Evolutionary conservation across 495 filamentous ascomycete species (phyloP).

Genomic region (Tuber microsphaerosporum): DNA sequence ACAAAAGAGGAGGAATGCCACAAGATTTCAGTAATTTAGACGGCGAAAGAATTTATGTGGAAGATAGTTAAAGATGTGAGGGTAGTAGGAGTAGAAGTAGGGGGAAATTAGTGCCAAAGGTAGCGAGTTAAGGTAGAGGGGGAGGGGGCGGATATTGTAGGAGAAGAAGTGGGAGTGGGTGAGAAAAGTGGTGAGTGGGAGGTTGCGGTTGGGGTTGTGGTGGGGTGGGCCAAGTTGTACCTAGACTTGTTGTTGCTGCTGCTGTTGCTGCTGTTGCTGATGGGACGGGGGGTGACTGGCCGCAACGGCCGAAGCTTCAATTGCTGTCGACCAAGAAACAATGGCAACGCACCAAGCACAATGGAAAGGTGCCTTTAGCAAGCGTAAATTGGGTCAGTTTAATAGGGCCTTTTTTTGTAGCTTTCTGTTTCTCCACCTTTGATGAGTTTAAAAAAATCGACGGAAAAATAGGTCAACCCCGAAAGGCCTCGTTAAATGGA

Average conservation of each 20-base stretch:
- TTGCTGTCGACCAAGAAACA: not conserved
- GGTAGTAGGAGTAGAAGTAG: not conserved
- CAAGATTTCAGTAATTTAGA: conserved; percentile 7
- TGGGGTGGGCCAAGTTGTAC: not conserved
- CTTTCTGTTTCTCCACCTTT: not conserved
- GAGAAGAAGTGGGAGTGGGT: conserved; percentile 19
- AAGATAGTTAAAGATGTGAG: not conserved
- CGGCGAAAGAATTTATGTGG: not conserved
- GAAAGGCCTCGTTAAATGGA: conserved; percentile 16
- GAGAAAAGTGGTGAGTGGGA: conserved; percentile 8
- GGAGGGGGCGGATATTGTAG: conserved; percentile 20
- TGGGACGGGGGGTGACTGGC: not conserved
- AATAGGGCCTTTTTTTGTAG: not conserved
- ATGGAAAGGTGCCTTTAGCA: not conserved
- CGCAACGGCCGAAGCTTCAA: not conserved
- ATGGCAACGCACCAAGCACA: conserved; percentile 2
- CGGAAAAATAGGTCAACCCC: conserved; percentile 5
- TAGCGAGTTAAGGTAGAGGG: conserved; percentile 33
- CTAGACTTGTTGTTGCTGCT: not conserved
- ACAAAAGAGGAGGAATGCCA: conserved; percentile 17
- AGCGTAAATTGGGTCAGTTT: not conserved
- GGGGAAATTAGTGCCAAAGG: not conserved
- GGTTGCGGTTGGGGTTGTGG: conserved; percentile 24
- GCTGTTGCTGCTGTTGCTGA: not conserved
- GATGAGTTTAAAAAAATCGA: conserved; percentile 1